These are phyloP conservation scores for Agrocybe praecox DNA, from an alignment of 768 basidiomycete genomes.

Conservation along the genomic window DNA sequence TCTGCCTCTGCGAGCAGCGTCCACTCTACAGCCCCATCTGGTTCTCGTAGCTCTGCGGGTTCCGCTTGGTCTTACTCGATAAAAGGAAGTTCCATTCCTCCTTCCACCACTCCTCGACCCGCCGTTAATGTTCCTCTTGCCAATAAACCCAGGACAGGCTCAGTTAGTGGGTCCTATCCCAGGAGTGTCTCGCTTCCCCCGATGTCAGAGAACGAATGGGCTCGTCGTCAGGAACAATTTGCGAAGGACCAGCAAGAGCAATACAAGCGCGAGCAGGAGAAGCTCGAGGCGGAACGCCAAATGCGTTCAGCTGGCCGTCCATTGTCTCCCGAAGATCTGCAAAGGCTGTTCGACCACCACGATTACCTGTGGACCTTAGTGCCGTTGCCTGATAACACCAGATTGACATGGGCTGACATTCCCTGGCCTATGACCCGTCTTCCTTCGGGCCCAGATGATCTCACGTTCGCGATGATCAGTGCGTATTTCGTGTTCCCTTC, in stretches of 20 bases:
- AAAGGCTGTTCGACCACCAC: slow-evolving; percentile 59
- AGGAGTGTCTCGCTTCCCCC: slow-evolving; percentile 23
- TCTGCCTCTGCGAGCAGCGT: slow-evolving; percentile 20
- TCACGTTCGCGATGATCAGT: slow-evolving; percentile 55
- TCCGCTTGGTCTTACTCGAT: slow-evolving; percentile 32
- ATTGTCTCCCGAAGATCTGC: slow-evolving; percentile 58
- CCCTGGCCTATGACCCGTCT: slow-evolving; percentile 74
- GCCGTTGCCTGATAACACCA: slow-evolving; percentile 28
- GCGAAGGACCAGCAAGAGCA: slow-evolving; percentile 67
- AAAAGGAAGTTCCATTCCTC: slow-evolving; percentile 26
- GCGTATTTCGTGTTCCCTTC: slow-evolving; percentile 64
- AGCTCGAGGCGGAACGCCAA: slow-evolving; percentile 54
- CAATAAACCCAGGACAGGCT: slow-evolving; percentile 33
- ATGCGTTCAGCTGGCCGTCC: slow-evolving; percentile 53
- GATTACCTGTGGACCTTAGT: slow-evolving; percentile 63
- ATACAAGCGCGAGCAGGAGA: slow-evolving; percentile 71
- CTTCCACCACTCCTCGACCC: slow-evolving; percentile 25
- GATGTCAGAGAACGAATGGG: slow-evolving; percentile 56
- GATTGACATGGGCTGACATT: slow-evolving; percentile 65
- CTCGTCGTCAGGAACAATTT: slow-evolving; percentile 64
- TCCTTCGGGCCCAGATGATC: slow-evolving; percentile 60
- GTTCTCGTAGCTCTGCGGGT: slow-evolving; percentile 28
- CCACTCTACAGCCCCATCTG: slow-evolving; percentile 11
- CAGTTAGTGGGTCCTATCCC: slow-evolving; percentile 30
- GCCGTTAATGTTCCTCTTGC: slow-evolving; percentile 26